A percentile compares a stretch with the other conserved stretches of the same genome.
Conservation (phyloP, 2,329 filamentous ascomycete species). For the Sporothrix brunneoviolacea region DNA sequence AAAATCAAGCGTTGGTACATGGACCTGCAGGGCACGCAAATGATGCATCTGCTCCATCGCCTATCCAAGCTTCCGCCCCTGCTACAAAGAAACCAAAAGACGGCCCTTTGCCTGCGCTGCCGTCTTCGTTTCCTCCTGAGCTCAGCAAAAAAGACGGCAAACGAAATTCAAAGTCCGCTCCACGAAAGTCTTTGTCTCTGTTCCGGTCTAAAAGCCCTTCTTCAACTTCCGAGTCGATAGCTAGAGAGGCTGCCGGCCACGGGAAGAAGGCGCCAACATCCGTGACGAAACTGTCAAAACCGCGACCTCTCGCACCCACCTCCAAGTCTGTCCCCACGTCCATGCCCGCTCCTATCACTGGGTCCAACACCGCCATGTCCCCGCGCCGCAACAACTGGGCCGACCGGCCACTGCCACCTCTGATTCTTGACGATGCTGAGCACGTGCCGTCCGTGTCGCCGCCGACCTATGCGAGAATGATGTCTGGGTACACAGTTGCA, state of each 20-base stretch:
- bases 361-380: not conserved
- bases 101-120: slow-evolving; percentile 4
- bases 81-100: not conserved
- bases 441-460: not conserved
- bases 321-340: too few relatives aligned
- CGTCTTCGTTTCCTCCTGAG: not conserved
- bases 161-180: not conserved
- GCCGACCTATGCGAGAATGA: not conserved
- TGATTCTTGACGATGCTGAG: not conserved
- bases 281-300: not conserved
- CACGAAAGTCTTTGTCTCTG: not conserved
- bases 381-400: not conserved
- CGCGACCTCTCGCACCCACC: too few relatives aligned
- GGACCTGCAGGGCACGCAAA: too few relatives aligned
- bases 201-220: slow-evolving; percentile 1
- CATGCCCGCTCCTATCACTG: too few relatives aligned
- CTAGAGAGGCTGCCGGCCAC: not conserved
- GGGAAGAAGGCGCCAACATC: too few relatives aligned
- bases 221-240: not conserved
- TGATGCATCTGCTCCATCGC: too few relatives aligned
- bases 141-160: not conserved
- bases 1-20: not conserved
- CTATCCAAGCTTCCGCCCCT: too few relatives aligned
- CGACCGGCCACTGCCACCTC: slow-evolving; percentile 10
- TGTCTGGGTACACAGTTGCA: not conserved